Evolutionary conservation across 1,284 basidiomycete genomes (phyloP).

Genomic region (Cutaneotrichosporon mucoides): DNA sequence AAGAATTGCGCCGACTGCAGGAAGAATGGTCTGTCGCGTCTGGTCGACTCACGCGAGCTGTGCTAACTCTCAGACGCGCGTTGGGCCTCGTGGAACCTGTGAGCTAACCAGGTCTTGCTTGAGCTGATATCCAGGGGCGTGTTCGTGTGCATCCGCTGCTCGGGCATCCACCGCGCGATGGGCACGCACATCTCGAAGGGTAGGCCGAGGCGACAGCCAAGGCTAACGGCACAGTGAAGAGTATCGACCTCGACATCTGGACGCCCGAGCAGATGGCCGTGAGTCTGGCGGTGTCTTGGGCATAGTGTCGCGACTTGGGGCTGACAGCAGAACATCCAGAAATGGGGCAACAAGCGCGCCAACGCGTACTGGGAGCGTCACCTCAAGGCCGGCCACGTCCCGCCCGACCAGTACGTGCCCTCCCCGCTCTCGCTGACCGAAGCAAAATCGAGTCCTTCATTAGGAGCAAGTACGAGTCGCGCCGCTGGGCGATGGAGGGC

Average conservation of each 20-base stretch:
- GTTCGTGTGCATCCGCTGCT: slow-evolving; percentile 94
- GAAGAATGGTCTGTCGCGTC: slow-evolving; percentile 65
- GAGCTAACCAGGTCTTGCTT: slow-evolving; percentile 32
- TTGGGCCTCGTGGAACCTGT: slow-evolving; percentile 99
- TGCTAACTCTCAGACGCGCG: slow-evolving; percentile 67
- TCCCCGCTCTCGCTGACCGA: slow-evolving; percentile 2
- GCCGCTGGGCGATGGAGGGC: slow-evolving; percentile 87
- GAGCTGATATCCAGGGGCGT: slow-evolving; percentile 58
- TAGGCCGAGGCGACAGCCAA: slow-evolving; percentile 16
- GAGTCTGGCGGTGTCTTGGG: slow-evolving; percentile 27
- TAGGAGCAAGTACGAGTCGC: slow-evolving; percentile 91
- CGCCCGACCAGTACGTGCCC: slow-evolving; percentile 75
- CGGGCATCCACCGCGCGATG: slow-evolving; percentile 97
- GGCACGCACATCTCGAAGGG: slow-evolving; percentile 91
- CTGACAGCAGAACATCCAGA: slow-evolving; percentile 61
- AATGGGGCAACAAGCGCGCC: slow-evolving; percentile 89
- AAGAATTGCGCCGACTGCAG: slow-evolving; percentile 93
- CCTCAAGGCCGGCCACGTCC: slow-evolving; percentile 84
- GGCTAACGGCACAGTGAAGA: slow-evolving; percentile 63
- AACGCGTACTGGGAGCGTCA: slow-evolving; percentile 98
- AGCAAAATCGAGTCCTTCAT: slow-evolving; percentile 99
- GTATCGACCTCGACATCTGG: slow-evolving; percentile 96
- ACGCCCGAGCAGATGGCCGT: slow-evolving; percentile 96
- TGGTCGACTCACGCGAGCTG: neutral
- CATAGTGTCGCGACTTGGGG: neutral